phyloP scores from a whole-genome alignment of 148 eudicot species.

The Rhododendron vialii region DNA sequence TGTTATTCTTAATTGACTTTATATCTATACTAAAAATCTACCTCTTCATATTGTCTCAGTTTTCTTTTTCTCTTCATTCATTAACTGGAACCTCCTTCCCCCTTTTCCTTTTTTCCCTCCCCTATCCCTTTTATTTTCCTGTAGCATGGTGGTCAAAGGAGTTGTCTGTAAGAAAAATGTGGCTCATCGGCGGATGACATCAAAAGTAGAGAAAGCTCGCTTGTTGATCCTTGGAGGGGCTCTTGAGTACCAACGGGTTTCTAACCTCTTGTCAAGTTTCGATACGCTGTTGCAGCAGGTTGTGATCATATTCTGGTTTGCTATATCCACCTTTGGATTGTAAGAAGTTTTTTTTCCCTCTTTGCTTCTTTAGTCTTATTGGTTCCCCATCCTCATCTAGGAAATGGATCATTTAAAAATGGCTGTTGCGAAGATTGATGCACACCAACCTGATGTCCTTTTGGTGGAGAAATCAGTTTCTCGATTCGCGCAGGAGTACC shows the following conservation, averaged over 20 bases:
- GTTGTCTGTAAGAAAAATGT: slow-evolving; percentile 96
- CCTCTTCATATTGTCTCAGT: not conserved
- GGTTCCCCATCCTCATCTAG: slow-evolving; percentile 28
- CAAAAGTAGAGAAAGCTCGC: slow-evolving; percentile 81
- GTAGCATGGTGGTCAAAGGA: slow-evolving; percentile 79
- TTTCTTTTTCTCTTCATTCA: not conserved
- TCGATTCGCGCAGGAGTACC: slow-evolving; percentile 87
- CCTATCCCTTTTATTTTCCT: not conserved
- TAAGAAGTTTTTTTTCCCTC: not conserved
- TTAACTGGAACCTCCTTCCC: not conserved
- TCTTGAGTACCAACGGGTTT: slow-evolving; percentile 92
- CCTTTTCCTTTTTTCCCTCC: not conserved
- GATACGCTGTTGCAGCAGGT: slow-evolving; percentile 98
- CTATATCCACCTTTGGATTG: slow-evolving; percentile 8
- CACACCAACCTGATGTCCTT: slow-evolving; percentile 72
- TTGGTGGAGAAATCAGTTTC: slow-evolving; percentile 98
- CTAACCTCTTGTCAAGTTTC: slow-evolving; percentile 77
- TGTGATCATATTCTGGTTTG: slow-evolving; percentile 11
- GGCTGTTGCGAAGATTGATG: slow-evolving; percentile 97
- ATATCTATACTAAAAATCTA: not conserved
- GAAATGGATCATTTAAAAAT: slow-evolving; percentile 98
- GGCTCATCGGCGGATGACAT: slow-evolving; percentile 87
- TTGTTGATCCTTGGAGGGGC: slow-evolving; percentile 93
- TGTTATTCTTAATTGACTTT: not conserved
- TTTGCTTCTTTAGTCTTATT: slow-evolving; percentile 12